phyloP scores from a whole-genome alignment of 495 filamentous ascomycete species.

The Friedmanniomyces endolithicus region DNA sequence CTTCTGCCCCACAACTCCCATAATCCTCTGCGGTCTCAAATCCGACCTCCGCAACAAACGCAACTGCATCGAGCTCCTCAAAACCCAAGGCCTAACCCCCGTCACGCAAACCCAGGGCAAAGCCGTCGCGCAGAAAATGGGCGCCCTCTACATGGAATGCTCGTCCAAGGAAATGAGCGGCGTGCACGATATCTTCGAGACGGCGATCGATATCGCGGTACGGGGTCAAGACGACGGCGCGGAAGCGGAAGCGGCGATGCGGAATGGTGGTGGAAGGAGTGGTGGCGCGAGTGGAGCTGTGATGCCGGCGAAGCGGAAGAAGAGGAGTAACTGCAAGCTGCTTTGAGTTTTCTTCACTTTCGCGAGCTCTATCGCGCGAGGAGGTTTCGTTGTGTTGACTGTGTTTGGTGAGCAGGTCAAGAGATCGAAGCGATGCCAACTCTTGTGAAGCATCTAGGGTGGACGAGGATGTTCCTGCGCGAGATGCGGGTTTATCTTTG shows the following conservation, averaged over 20 bases:
- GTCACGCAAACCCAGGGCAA: constrained; percentile 83
- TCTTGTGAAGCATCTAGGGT: constrained; percentile 5
- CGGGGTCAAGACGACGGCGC: constrained; percentile 43
- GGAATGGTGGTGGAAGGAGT: constrained; percentile 1
- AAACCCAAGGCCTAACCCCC: constrained; percentile 90
- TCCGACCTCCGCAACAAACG: constrained; percentile 89
- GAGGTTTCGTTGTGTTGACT: not conserved
- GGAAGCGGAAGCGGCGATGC: constrained; percentile 32
- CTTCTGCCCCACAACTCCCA: constrained; percentile 93
- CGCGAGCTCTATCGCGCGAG: not conserved
- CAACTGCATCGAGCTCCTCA: constrained; percentile 93
- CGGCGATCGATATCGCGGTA: constrained; percentile 77
- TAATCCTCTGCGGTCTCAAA: constrained; percentile 91
- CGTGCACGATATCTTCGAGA: constrained; percentile 87
- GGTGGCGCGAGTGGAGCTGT: not conserved
- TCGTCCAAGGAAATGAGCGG: constrained; percentile 93
- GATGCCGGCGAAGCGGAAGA: constrained; percentile 38
- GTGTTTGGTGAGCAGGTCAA: constrained; percentile 6
- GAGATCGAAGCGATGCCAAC: constrained; percentile 8
- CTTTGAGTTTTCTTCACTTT: constrained; percentile 34
- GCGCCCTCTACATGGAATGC: constrained; percentile 91
- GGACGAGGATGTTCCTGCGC: constrained; percentile 9
- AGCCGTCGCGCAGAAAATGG: constrained; percentile 81
- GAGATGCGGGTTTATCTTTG: constrained; percentile 14
- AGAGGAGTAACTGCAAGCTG: constrained; percentile 62